These are phyloP conservation scores for Penicillium arizonense DNA, from an alignment of 495 filamentous ascomycete species.

Conservation along the genomic window DNA sequence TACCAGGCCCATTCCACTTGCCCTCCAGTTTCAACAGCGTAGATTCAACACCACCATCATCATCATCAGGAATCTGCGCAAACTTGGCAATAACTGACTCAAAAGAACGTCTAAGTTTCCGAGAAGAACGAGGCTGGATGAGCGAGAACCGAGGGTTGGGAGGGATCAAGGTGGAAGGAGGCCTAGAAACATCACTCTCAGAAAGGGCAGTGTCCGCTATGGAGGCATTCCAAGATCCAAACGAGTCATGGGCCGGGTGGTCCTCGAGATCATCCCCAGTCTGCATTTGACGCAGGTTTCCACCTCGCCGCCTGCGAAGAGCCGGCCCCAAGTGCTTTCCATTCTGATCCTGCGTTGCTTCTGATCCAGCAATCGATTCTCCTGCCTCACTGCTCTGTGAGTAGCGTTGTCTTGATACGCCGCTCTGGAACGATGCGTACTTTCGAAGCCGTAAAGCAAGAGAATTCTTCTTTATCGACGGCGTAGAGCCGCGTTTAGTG, in stretches of 20 bases:
- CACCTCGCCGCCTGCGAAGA: constrained; percentile 83
- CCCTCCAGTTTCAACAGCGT: constrained; percentile 92
- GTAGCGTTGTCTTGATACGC: constrained; percentile 57
- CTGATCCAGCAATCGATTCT: constrained; percentile 44
- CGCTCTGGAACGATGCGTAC: constrained; percentile 73
- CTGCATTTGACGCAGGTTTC: constrained; percentile 77
- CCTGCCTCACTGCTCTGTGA: constrained; percentile 60
- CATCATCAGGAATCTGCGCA: constrained; percentile 86
- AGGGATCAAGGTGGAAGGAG: constrained; percentile 33
- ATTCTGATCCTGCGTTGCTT: constrained; percentile 32
- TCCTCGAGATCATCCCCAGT: constrained; percentile 69
- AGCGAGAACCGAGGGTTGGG: constrained; percentile 56
- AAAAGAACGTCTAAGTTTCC: constrained; percentile 81
- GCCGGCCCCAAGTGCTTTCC: constrained; percentile 47
- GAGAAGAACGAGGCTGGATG: constrained; percentile 71
- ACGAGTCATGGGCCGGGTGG: constrained; percentile 63
- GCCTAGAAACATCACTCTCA: constrained; percentile 27
- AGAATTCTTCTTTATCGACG: constrained; percentile 24
- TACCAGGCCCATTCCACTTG: constrained; percentile 49
- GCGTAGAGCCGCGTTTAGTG: constrained; percentile 26
- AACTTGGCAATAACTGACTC: constrained; percentile 87
- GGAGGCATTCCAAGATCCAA: constrained; percentile 69
- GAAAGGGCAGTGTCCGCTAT: constrained; percentile 37
- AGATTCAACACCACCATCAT: constrained; percentile 91
- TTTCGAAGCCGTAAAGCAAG: constrained; percentile 50